Evolutionary conservation across 2,329 filamentous ascomycete species (phyloP).

Genomic region (Sclerotinia trifoliorum): DNA sequence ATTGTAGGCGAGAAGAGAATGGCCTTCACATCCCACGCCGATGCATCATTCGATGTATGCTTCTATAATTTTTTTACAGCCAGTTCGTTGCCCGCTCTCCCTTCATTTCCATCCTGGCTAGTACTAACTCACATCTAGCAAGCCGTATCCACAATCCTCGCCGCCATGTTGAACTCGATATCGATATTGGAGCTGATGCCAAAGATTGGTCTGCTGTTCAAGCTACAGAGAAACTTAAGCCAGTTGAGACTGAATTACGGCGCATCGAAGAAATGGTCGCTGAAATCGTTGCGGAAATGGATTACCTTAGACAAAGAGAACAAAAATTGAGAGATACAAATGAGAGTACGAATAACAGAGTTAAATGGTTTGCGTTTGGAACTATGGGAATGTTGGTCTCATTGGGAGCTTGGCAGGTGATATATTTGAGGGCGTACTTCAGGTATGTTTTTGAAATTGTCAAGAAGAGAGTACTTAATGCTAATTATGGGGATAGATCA

Average conservation of each 20-base stretch:
- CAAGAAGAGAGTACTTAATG: conserved; percentile 16
- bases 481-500: conserved; percentile 47
- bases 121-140: conserved; percentile 14
- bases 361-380: conserved; percentile 96
- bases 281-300: conserved; percentile 93
- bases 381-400: conserved; percentile 89
- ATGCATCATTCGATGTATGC: conserved; percentile 94
- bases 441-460: conserved; percentile 50
- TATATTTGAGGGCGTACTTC: conserved; percentile 97
- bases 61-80: conserved; percentile 80
- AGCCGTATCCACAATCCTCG: conserved; percentile 41
- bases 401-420: conserved; percentile 93
- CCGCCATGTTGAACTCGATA: conserved; percentile 59
- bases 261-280: conserved; percentile 86
- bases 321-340: conserved; percentile 97
- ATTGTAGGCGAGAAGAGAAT: conserved; percentile 79
- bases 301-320: conserved; percentile 85
- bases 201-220: conserved; percentile 98
- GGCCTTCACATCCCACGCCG: conserved; percentile 88
- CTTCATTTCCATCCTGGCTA: conserved; percentile 2
- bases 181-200: conserved; percentile 51
- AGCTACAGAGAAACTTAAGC: conserved; percentile 95
- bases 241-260: conserved; percentile 89
- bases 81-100: conserved; percentile 52
- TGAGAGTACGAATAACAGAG: conserved; percentile 97